A percentile compares a stretch with the other conserved stretches of the same genome.
Evolutionary conservation across 2,329 filamentous ascomycete species (phyloP).

Genomic region (Hymenoscyphus fraxineus): DNA sequence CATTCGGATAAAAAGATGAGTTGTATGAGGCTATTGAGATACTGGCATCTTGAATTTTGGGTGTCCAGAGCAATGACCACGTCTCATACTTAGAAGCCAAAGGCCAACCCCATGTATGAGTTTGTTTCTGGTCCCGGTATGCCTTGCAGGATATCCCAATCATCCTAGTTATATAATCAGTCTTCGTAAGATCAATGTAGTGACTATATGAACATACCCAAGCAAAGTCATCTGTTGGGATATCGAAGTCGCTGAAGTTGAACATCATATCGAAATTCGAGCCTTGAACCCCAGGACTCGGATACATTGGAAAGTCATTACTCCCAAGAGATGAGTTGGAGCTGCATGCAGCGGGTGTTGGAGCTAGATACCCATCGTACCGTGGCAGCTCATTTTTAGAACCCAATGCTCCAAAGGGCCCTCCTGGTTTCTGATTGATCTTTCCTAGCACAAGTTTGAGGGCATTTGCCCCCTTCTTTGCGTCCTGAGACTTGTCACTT

Average conservation of each 20-base stretch:
- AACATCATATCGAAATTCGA: not conserved
- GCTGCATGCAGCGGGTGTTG: not conserved
- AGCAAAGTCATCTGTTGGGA: not conserved
- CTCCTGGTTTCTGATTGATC: not conserved
- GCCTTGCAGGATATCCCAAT: not conserved
- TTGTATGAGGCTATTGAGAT: too few species aligned
- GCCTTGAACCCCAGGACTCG: not conserved
- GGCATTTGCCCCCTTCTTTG: slow-evolving; percentile 12
- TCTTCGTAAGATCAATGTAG: not conserved
- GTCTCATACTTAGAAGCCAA: not conserved
- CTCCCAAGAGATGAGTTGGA: not conserved
- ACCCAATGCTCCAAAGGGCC: not conserved
- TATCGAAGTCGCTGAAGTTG: not conserved
- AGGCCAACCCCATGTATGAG: not conserved
- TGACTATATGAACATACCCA: not conserved
- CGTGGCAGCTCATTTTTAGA: not conserved
- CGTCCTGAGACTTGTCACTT: slow-evolving; percentile 12
- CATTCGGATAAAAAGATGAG: too few species aligned
- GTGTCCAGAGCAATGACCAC: too few species aligned
- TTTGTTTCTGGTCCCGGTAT: not conserved
- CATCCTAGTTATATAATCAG: not conserved
- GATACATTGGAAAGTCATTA: not conserved
- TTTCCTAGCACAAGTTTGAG: slow-evolving; percentile 14
- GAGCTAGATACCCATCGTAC: not conserved
- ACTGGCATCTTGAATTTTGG: too few species aligned